Evolutionary conservation across 2,329 filamentous ascomycete genomes (phyloP), one percentile per base, ranked within the genome.

Genomic region (Cercospora zeina): DNA sequence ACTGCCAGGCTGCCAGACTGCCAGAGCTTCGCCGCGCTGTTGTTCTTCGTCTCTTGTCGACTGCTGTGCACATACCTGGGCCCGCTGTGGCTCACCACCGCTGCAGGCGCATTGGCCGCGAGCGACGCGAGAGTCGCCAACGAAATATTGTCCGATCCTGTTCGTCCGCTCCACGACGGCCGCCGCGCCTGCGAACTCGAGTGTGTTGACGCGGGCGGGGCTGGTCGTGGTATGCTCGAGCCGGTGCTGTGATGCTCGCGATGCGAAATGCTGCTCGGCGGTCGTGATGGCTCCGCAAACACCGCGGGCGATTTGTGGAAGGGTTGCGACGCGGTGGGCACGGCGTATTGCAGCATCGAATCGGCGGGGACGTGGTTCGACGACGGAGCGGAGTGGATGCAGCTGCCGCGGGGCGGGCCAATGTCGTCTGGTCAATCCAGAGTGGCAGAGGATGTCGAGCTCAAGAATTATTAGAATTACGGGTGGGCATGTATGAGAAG

Each of bases 201-300:
- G 73, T 79, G 76, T 76, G 76, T 78, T 14, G 81, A 81, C 59
- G 79, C 79, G 31, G 81, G 80, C 54, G 83, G 83, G 4, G 82
- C 81, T 27, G 81, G 81, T 50, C 82, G 79, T 57, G 83, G 82
- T 58, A 81, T 80, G 45, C 82, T 79, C 67, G 79, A 76, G 61
- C 76, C 78, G 70, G 80, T 76, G 55, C 47, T 50, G 58, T 62
- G 55, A 53, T 37, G 36, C 14, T 62, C 51, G 58, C 45, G 60
- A 14, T 57, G 51, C 27, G 62, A 39, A 54, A 49, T 59, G 19
- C 59, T 62, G n/a, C 59, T 21, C 39, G 45, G 14, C 8, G 56
- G 54, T 21, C 54, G 54, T 39, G 54, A 24, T 34, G 66, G 63
- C 21, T 69, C 64, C 27, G 68, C 63, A 47, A 68, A 69, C n/a